Evolutionary conservation across 177 flowering plant genomes (phyloP), one percentile per base, ranked within the genome.

Genomic region (Vitis hybrid): DNA sequence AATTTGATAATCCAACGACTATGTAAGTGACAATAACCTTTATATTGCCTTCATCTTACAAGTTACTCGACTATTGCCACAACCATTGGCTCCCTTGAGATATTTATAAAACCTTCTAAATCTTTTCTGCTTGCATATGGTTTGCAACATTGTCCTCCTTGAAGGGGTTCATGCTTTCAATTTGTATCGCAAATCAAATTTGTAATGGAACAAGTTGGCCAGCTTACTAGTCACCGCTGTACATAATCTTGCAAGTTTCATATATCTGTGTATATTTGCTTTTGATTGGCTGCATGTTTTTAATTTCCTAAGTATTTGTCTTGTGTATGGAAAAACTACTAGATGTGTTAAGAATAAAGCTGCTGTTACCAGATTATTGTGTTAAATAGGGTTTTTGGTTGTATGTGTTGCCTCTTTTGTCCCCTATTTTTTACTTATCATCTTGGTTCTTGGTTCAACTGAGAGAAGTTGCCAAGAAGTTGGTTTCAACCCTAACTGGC

Each of bases 21-120:
- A 27, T 68, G 73, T 67, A 71, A 79, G 77, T 72, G 52, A n/a
- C 65, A 49, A 56, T 13, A 58, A 65, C 69, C 63, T 20, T 63
- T 66, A n/a, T 67, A 67, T 60, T 57, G 67, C 69, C 55, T 64
- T 59, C 49, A 14, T 11, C 62, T 27, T 46, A 4, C 52, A 24
- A 64, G 13, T n/a, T 64, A 24, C 54, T 35, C 41, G 12, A 7
- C 24, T 46, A 17, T 11, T 49, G 32, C 61, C 27, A 49, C 30
- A 30, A 9, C 50, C 54, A 17, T 69, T 54, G 7, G 27, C 13
- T 54, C 6, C 12, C 50, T 24, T 50, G 27, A 61, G 73, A 58
- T 66, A 67, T 52, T 63, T 58, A 63, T 67, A 67, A 62, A 59
- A 66, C n/a, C 51, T 58, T 71, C 24, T 20, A 68, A 46, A 58